phyloP scores from a whole-genome alignment of 345 rosid species.

The Eucalyptus fibrosa region DNA sequence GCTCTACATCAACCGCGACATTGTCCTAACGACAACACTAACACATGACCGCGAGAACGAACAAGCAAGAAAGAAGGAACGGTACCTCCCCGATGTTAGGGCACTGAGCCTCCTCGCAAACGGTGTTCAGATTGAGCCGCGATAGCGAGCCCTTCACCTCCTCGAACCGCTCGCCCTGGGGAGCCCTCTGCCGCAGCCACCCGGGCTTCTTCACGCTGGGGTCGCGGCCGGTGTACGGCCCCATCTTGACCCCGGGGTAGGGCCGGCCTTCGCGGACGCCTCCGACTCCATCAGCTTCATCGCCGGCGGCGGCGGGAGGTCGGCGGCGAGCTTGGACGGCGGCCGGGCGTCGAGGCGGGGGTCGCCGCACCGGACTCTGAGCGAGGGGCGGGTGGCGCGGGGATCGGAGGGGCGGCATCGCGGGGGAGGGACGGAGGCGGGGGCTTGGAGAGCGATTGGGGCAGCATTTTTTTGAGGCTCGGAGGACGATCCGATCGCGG shows the following conservation, averaged over 20 bases:
- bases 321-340: background rate
- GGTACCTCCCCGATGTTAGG: conserved; percentile 91
- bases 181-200: conserved; percentile 93
- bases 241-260: conserved; percentile 33
- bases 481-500: background rate
- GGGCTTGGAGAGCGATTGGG: conserved; percentile 33
- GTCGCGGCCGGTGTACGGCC: conserved; percentile 76
- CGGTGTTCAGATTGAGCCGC: conserved; percentile 72
- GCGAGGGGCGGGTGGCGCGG: background rate
- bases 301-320: conserved; percentile 1
- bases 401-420: background rate
- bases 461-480: background rate
- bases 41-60: background rate
- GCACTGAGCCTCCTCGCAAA: conserved; percentile 96
- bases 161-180: conserved; percentile 67
- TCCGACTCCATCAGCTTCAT: conserved; percentile 14
- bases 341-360: background rate
- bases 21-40: background rate
- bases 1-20: background rate
- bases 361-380: conserved; percentile 23
- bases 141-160: conserved; percentile 73
- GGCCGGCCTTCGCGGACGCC: conserved; percentile 10
- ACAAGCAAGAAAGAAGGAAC: background rate
- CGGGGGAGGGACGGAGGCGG: conserved; percentile 28
- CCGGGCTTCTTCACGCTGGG: conserved; percentile 73